phyloP scores from a whole-genome alignment of 345 rosid genomes.

The Eutrema heterophyllum region DNA sequence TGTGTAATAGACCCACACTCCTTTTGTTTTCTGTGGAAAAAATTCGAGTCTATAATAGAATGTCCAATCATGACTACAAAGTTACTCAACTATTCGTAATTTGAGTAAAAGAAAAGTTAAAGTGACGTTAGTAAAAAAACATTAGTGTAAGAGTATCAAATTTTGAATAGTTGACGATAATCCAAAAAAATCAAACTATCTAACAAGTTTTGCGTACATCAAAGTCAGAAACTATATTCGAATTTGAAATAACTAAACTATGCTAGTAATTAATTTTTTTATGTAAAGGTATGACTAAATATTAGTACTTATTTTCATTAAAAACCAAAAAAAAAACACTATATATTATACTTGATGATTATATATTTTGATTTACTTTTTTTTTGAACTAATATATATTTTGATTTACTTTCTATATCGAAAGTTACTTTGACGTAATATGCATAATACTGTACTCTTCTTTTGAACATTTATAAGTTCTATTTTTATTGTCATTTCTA shows the following conservation, averaged over 20 bases:
- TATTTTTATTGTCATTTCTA: neutral
- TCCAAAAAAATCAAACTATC: neutral
- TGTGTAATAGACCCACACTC: slow-evolving; percentile 21
- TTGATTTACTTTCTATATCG: neutral
- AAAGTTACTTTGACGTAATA: neutral
- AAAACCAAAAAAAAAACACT: neutral
- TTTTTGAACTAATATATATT: neutral
- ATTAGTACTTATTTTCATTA: neutral
- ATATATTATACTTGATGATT: neutral
- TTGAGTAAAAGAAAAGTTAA: neutral
- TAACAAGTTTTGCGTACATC: neutral
- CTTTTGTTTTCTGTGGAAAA: neutral
- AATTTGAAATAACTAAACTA: neutral
- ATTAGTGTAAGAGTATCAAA: neutral
- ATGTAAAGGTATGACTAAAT: neutral
- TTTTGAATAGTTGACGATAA: neutral
- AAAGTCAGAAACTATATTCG: neutral
- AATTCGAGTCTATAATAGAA: neutral
- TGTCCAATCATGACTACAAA: neutral
- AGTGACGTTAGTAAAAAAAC: neutral
- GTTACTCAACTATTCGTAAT: neutral
- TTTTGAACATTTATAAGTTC: neutral
- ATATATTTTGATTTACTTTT: neutral
- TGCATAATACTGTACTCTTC: neutral
- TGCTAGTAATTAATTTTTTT: neutral